These are phyloP conservation scores for Diutina sp. DNA, from an alignment of 1,139 yeast species.

Conservation along the genomic window DNA sequence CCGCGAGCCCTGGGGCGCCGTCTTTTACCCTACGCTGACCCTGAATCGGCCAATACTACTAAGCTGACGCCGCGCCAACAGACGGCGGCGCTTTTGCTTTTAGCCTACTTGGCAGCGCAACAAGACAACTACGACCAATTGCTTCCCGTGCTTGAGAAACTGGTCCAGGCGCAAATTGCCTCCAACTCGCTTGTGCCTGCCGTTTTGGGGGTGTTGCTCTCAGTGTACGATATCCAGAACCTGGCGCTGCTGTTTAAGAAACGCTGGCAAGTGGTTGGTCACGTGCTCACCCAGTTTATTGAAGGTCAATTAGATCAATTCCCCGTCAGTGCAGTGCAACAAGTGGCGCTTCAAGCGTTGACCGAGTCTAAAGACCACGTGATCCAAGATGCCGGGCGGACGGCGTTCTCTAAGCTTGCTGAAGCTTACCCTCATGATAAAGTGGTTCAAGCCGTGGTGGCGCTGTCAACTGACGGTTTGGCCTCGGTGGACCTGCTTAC, in stretches of 20 bases:
- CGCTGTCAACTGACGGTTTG: constrained; percentile 13
- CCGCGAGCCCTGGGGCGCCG: constrained; percentile 8
- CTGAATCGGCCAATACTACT: too few relatives aligned
- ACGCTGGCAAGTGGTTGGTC: constrained; percentile 2
- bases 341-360: constrained; percentile 12
- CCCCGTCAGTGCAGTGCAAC: constrained; percentile 9
- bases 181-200: constrained; percentile 18
- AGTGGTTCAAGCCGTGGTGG: constrained; percentile 20
- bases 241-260: constrained; percentile 13
- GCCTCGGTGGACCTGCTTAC: constrained; percentile 24
- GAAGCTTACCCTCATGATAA: constrained; percentile 16
- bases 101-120: constrained; percentile 27
- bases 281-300: constrained; percentile 3
- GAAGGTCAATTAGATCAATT: constrained; percentile 1
- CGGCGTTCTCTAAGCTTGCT: constrained; percentile 20
- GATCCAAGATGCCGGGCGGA: constrained; percentile 14
- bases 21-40: not conserved
- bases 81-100: constrained; percentile 22
- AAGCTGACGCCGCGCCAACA: not conserved
- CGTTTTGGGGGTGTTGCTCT: constrained; percentile 30
- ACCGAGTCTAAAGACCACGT: constrained; percentile 10
- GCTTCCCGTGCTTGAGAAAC: constrained; percentile 24
- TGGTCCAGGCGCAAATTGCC: constrained; percentile 9
- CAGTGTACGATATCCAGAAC: constrained; percentile 30
- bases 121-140: constrained; percentile 33